Base-by-base conservation (phyloP, 768 basidiomycete genomes). In the Grammothele lineata region DNA sequence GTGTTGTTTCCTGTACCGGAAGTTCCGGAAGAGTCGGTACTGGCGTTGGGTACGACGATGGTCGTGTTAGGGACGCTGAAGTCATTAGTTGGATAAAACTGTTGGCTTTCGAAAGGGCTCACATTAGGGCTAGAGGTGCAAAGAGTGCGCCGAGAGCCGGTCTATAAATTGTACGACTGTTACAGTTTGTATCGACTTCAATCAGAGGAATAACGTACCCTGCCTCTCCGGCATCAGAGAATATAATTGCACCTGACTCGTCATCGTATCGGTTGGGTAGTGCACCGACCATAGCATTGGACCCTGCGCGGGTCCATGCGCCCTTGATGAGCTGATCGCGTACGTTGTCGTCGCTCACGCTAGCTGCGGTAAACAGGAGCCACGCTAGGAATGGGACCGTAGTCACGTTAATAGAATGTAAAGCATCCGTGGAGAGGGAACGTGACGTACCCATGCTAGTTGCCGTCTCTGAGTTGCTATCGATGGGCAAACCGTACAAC, bases 311-410 rank as follows among this genome's bases (percentile, higher is more conserved):
- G 25, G 15, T 33, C 44, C 45, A 47, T 3, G 39, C 53, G 15
- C 39, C 39, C 6, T 40, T 18, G 10, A 54, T 44, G 7, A 55
- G 24, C 4, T 27, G 14, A 27, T 51, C 33, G 4, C 52, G 48
- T 2, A 56, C 47, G 27, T 11, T n/a, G 10, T 18, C 12, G 42
- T 54, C 50, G 8, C 27, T 30, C 14, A 7, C 27, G 27, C 44
- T 42, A 2, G 51, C 47, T 5, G 51, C 44, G 1, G 55, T 53
- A 39, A 56, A 44, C 22, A 53, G 19, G 9, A 32, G 27, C 55
- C 55, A 56, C 10, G 55, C 47, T 51, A 38, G 3, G n/a, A n/a
- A 30, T 30, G 27, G 27, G n/a, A n/a, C n/a, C 7, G 18, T 5
- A 5, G 22, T 24, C 25, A 19, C 27, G 7, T 30, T 7, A 30